These are phyloP conservation scores for Cornus controversa DNA, from an alignment of 148 eudicot genomes.

Conservation along the genomic window DNA sequence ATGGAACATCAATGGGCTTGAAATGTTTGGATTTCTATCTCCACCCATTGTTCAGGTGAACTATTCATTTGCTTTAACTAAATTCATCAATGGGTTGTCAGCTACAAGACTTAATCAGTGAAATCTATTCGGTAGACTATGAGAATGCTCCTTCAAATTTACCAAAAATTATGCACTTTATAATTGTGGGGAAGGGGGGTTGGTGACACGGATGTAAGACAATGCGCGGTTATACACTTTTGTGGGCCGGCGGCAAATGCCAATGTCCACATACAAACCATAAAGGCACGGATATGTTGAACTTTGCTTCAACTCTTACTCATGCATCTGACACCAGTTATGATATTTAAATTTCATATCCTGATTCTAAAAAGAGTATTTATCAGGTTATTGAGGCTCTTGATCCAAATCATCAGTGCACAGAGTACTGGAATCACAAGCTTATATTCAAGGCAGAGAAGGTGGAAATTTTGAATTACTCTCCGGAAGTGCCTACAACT, in stretches of 20 bases:
- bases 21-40: conserved; percentile 55
- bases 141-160: neutral
- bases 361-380: conserved; percentile 4
- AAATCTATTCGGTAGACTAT: neutral
- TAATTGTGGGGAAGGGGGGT: neutral
- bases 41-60: conserved; percentile 49
- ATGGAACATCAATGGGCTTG: conserved; percentile 43
- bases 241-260: neutral
- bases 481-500: neutral
- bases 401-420: conserved; percentile 41
- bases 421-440: conserved; percentile 51
- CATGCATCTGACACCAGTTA: neutral
- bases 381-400: conserved; percentile 53
- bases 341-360: neutral
- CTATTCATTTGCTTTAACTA: neutral
- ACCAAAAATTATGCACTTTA: no score
- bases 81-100: neutral
- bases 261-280: neutral
- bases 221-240: no score
- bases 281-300: neutral
- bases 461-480: neutral
- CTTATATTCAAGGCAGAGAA: conserved; percentile 4
- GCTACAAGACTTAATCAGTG: neutral
- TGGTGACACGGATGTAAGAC: neutral
- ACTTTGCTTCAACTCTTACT: neutral